phyloP scores from a whole-genome alignment of 805 yeast species.

The Candida nemodendra region DNA sequence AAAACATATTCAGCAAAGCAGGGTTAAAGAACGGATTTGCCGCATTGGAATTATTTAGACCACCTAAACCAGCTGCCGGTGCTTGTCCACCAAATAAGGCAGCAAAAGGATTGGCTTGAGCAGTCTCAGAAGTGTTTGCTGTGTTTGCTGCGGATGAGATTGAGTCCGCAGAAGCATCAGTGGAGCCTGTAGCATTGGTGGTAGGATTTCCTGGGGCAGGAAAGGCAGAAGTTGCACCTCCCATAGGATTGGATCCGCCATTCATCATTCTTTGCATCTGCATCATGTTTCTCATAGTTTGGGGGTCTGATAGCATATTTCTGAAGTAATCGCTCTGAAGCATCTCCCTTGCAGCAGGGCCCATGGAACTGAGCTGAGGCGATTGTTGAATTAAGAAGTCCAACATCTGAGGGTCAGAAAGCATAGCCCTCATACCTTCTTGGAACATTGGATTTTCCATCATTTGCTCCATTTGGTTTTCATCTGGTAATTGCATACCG shows the following conservation, averaged over 20 bases:
- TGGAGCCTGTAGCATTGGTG: constrained; percentile 19
- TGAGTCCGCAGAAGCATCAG: constrained; percentile 10
- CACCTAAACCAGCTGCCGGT: constrained; percentile 25
- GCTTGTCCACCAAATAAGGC: constrained; percentile 30
- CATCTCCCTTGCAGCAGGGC: constrained; percentile 85
- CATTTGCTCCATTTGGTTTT: constrained; percentile 71
- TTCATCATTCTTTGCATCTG: constrained; percentile 59
- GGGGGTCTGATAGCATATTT: constrained; percentile 79
- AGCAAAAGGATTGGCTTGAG: constrained; percentile 47
- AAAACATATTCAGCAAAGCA: constrained; percentile 47
- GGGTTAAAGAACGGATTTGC: constrained; percentile 48
- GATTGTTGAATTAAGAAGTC: constrained; percentile 78
- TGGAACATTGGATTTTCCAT: constrained; percentile 80
- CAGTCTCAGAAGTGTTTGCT: constrained; percentile 30
- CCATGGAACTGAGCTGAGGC: constrained; percentile 83
- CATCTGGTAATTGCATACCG: constrained; percentile 79
- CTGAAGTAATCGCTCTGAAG: constrained; percentile 81
- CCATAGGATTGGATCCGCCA: constrained; percentile 33
- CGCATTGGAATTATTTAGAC: constrained; percentile 26
- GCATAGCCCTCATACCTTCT: constrained; percentile 77
- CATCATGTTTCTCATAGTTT: constrained; percentile 79
- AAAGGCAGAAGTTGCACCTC: constrained; percentile 34
- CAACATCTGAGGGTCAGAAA: constrained; percentile 84
- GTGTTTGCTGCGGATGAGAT: constrained; percentile 5
- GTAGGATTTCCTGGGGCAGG: constrained; percentile 49